Evolutionary conservation across 2,329 filamentous ascomycete species (phyloP).

Genomic region (Ophiocordyceps polyrhachis-furcata): DNA sequence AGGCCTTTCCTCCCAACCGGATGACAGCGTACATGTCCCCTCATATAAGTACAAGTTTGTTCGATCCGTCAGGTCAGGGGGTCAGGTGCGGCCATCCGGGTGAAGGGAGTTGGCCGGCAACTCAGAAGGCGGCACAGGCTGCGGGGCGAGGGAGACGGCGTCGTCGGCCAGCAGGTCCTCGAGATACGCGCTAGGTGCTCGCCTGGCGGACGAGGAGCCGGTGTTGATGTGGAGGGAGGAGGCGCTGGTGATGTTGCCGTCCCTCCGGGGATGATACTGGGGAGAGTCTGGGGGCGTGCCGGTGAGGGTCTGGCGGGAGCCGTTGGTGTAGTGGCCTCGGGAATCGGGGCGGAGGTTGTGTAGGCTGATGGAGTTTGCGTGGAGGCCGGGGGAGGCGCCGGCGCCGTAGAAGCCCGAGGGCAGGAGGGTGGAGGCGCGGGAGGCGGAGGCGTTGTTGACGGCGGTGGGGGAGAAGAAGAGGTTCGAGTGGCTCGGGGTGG

Average conservation of each 20-base stretch:
- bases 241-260: slow-evolving; percentile 42
- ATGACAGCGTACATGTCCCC: no score
- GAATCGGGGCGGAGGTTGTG: slow-evolving; percentile 43
- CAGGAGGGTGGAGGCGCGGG: slow-evolving; percentile 62
- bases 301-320: slow-evolving; percentile 23
- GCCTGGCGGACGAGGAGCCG: slow-evolving; percentile 35
- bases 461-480: slow-evolving; percentile 95
- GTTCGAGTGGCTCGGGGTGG: slow-evolving; percentile 44
- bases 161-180: slow-evolving; percentile 79
- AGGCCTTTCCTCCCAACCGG: no score
- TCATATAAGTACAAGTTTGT: no score
- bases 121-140: slow-evolving; percentile 14
- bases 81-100: neutral
- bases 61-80: no score
- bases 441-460: slow-evolving; percentile 37
- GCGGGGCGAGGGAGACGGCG: slow-evolving; percentile 29
- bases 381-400: slow-evolving; percentile 29
- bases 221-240: slow-evolving; percentile 47
- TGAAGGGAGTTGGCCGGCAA: neutral
- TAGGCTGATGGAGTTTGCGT: slow-evolving; percentile 36
- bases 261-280: slow-evolving; percentile 26
- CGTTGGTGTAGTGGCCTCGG: slow-evolving; percentile 24
- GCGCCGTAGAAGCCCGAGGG: slow-evolving; percentile 84
- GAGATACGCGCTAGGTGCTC: slow-evolving; percentile 75
- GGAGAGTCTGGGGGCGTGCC: slow-evolving; percentile 50